phyloP scores from a whole-genome alignment of 495 filamentous ascomycete species.

The Hapsidospora chrysogenum region DNA sequence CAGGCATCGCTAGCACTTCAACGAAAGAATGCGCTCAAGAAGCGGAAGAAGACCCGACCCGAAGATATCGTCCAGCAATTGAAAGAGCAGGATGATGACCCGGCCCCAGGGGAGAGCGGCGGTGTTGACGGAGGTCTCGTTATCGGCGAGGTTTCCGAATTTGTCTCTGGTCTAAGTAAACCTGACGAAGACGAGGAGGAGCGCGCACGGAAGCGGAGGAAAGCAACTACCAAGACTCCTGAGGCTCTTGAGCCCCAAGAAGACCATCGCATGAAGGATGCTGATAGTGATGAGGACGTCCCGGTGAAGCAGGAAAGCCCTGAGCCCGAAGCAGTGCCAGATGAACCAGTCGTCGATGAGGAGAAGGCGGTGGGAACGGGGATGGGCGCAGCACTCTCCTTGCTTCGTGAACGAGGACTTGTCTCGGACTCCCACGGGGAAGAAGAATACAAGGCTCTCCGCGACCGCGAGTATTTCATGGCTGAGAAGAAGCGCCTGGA shows the following conservation, averaged over 20 bases:
- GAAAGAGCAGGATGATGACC: slow-evolving; percentile 66
- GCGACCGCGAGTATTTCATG: slow-evolving; percentile 67
- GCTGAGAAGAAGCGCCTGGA: slow-evolving; percentile 58
- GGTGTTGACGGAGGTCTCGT: slow-evolving; percentile 58
- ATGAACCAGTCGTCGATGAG: slow-evolving; percentile 64
- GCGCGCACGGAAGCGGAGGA: slow-evolving; percentile 28
- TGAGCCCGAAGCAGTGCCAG: slow-evolving; percentile 32
- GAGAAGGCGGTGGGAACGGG: slow-evolving; percentile 64
- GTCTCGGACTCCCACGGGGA: slow-evolving; percentile 45
- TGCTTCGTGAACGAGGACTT: slow-evolving; percentile 71
- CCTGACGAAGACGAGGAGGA: slow-evolving; percentile 50
- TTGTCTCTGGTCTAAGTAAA: slow-evolving; percentile 70
- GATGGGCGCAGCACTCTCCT: slow-evolving; percentile 61
- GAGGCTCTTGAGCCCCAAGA: slow-evolving; percentile 34
- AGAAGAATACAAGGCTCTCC: slow-evolving; percentile 49
- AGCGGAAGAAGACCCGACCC: slow-evolving; percentile 65
- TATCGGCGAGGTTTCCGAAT: slow-evolving; percentile 89
- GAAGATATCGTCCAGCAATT: slow-evolving; percentile 77
- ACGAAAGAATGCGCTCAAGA: slow-evolving; percentile 69
- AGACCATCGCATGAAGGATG: slow-evolving; percentile 16
- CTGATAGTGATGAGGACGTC: slow-evolving; percentile 37
- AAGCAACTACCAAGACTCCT: slow-evolving; percentile 19
- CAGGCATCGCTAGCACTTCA: slow-evolving; percentile 72
- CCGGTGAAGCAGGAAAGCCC: slow-evolving; percentile 34
- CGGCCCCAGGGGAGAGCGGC: slow-evolving; percentile 26